A percentile compares a stretch with the other conserved stretches of the same genome.
Conservation (phyloP, 75 land plant genomes). For the Pinus taeda region DNA sequence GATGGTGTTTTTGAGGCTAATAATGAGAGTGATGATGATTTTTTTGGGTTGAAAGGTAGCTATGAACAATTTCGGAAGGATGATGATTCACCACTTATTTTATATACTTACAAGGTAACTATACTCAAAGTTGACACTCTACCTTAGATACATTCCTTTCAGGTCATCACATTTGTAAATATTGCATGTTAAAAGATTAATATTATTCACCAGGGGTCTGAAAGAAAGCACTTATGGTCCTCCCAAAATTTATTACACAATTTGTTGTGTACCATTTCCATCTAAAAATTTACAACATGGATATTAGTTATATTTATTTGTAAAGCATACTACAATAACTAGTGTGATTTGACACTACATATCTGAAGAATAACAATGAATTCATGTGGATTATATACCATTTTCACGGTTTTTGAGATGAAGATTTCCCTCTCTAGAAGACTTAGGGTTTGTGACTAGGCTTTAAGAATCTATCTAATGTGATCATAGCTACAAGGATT, state of each 20-base stretch:
- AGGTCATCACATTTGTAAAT: not conserved
- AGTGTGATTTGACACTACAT: not conserved
- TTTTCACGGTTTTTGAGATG: not conserved
- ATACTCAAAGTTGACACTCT: not conserved
- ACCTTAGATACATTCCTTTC: constrained; percentile 1
- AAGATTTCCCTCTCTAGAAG: no score
- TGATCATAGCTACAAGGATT: no score
- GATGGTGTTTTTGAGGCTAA: constrained; percentile 22
- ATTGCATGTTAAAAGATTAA: not conserved
- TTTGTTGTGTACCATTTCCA: not conserved
- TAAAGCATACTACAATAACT: not conserved
- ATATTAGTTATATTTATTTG: not conserved
- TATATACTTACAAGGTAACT: constrained; percentile 81
- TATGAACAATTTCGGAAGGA: constrained; percentile 21
- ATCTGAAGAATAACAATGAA: not conserved
- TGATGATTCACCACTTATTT: constrained; percentile 41
- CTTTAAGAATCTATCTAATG: no score
- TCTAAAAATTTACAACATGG: not conserved
- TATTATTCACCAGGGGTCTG: not conserved
- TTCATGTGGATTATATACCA: not conserved
- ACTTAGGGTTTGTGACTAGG: no score
- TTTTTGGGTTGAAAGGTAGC: constrained; percentile 6
- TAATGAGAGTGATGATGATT: constrained; percentile 9
- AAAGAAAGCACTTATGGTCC: not conserved
- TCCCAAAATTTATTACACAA: not conserved